phyloP scores from a whole-genome alignment of 805 yeast species.

The Saccharomycopsis sp. region DNA sequence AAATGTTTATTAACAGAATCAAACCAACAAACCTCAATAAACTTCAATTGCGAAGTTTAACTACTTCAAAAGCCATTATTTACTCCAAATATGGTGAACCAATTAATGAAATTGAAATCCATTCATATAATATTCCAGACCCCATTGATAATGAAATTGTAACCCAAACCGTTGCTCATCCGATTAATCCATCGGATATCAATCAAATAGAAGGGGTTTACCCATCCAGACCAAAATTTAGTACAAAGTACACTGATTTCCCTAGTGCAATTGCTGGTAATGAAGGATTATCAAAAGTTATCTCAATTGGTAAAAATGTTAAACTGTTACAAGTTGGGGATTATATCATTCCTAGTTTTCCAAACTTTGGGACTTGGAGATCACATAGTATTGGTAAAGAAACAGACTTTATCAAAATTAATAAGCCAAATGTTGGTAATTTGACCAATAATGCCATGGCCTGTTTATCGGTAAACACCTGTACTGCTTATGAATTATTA shows the following conservation, averaged over 20 bases:
- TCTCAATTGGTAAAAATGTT: conserved; percentile 54
- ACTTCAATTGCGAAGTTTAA: conserved; percentile 6
- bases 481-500: conserved; percentile 85
- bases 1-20: too few relatives aligned
- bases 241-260: conserved; percentile 38
- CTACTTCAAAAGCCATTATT: conserved; percentile 52
- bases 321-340: conserved; percentile 52
- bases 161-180: conserved; percentile 66
- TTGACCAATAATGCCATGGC: conserved; percentile 60
- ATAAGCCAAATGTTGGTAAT: conserved; percentile 35
- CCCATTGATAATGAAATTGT: conserved; percentile 42
- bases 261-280: conserved; percentile 87
- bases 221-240: conserved; percentile 59
- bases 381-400: conserved; percentile 53
- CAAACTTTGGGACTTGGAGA: conserved; percentile 92
- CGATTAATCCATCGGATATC: conserved; percentile 85
- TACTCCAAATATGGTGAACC: conserved; percentile 65
- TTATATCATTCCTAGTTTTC: conserved; percentile 72
- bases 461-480: conserved; percentile 84
- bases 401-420: conserved; percentile 46
- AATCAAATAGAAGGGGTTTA: conserved; percentile 81
- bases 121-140: conserved; percentile 32
- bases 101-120: conserved; percentile 40
- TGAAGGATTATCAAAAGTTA: conserved; percentile 84
- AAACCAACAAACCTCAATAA: too few relatives aligned